Base-by-base conservation (phyloP, 805 yeast genomes). In the Ogataea salicorniae region DNA sequence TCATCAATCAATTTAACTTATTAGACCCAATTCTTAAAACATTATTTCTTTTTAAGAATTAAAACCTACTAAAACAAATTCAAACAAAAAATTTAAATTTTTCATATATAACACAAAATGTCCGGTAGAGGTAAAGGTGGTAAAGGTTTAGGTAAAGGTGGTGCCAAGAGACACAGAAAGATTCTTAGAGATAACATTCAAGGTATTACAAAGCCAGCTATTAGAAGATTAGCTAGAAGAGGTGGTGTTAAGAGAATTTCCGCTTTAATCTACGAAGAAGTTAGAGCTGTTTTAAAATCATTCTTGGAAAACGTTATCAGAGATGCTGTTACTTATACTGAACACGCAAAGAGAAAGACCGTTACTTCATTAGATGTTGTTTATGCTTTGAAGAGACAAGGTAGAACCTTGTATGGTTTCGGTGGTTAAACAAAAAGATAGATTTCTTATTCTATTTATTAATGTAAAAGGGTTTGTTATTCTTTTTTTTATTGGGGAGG, bases 191-290 rank as follows among this genome's bases (percentile, higher is more conserved):
- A 94, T 76, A 94, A 92, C 92, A 92, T 94, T 63, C 97, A 91
- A 79, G 99, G 99, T 81, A 92, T 92, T 72, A 92, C 99, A 56
- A 92, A 92, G 84, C 99, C 99, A 71, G 99, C 99, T 70, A 92
- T 92, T 71, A 90, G 99, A 82, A 92, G 99, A 88, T 86, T 92
- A 68, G 99, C 99, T 46, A 92, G 99, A 85, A 90, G 99, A 88
- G 99, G 99, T 80, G 99, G 99, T 91, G 99, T 92, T 71, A 92
- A 92, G 86, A 96, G 99, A 87, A 92, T 92, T 68, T 92, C 98
- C 56, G 98, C 96, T 73, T 80, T 91, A 71, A 92, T 92, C 73
- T 92, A 92, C 81, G 99, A 92, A 78, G 97, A 92, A 80, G 96
- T 94, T 69, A 90, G 99, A 81, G 91, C 86, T 62, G 97, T 94